A percentile compares a stretch with the other conserved stretches of the same genome.
phyloP scores from a whole-genome alignment of 2,329 filamentous ascomycete genomes.

The Ophiocordyceps camponoti-saundersi region DNA sequence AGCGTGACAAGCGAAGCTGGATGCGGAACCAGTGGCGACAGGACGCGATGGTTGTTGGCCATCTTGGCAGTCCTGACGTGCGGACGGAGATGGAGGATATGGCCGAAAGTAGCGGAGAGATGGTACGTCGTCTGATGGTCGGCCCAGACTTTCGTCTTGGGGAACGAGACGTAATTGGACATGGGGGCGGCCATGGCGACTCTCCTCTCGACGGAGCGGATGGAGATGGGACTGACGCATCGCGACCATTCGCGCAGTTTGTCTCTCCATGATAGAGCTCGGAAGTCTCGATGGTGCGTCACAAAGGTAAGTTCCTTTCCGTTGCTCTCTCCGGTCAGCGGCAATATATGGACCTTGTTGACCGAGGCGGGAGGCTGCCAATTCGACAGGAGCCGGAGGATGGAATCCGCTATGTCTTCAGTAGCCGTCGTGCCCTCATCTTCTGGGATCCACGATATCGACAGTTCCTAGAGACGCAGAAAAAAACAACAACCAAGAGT shows the following conservation, averaged over 20 bases:
- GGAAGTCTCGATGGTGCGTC: constrained; percentile 12
- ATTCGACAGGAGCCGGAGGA: constrained; percentile 25
- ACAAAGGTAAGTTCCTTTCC: constrained; percentile 5
- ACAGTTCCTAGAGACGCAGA: constrained; percentile 10
- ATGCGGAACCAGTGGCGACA: constrained; percentile 29
- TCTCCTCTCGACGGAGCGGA: neutral
- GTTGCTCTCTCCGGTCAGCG: constrained; percentile 1
- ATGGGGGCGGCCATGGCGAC: neutral
- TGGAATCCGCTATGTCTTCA: constrained; percentile 25
- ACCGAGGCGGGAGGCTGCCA: constrained; percentile 1
- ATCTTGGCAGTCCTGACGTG: neutral
- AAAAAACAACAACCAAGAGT: too few relatives aligned
- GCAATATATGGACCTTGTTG: constrained; percentile 7
- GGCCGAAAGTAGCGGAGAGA: constrained; percentile 31
- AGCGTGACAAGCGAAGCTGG: constrained; percentile 23
- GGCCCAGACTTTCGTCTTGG: neutral
- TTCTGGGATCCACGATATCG: constrained; percentile 25
- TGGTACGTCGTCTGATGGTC: neutral
- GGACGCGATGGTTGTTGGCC: constrained; percentile 14
- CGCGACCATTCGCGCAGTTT: constrained; percentile 15
- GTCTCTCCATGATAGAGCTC: constrained; percentile 18
- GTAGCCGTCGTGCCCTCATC: constrained; percentile 5
- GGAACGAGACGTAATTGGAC: neutral
- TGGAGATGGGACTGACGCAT: constrained; percentile 8
- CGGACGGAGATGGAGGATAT: constrained; percentile 22